These are phyloP conservation scores for Protostelium mycophagum DNA, from an alignment of 78 protist genomes.

Conservation along the genomic window DNA sequence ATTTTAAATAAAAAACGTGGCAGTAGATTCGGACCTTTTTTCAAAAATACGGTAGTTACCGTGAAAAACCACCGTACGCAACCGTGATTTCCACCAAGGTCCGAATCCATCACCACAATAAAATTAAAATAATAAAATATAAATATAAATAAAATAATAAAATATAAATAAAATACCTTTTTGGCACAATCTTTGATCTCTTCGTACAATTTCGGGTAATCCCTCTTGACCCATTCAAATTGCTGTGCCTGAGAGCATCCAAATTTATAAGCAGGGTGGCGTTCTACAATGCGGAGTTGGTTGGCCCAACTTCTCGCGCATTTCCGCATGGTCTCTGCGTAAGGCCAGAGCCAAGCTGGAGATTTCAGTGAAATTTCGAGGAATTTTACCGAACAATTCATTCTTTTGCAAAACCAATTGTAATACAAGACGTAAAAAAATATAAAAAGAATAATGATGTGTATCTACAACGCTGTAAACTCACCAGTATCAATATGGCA, in stretches of 20 bases:
- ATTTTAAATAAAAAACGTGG: too few relatives aligned
- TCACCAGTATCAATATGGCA: constrained; percentile 65
- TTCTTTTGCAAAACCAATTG: too few relatives aligned
- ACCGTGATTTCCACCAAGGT: too few relatives aligned
- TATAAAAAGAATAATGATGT: neutral
- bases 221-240: constrained; percentile 24
- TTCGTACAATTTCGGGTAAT: constrained; percentile 63
- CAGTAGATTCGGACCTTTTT: too few relatives aligned
- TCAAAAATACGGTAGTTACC: too few relatives aligned
- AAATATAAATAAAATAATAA: too few relatives aligned
- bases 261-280: constrained; percentile 44
- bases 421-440: constrained; percentile 1
- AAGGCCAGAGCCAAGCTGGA: constrained; percentile 79
- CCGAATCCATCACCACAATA: too few relatives aligned
- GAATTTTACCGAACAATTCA: too few relatives aligned
- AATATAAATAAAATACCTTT: too few relatives aligned
- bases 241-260: constrained; percentile 64
- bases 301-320: constrained; percentile 58
- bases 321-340: constrained; percentile 64
- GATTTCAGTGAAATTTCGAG: too few relatives aligned
- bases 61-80: too few relatives aligned
- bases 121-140: too few relatives aligned
- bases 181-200: constrained; percentile 19
- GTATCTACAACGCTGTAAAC: neutral
- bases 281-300: constrained; percentile 50